Percentiles rank a stretch among this genome's conserved stretches.
Evolutionary conservation across 2,329 filamentous ascomycete species (phyloP).

Genomic region (Rhynchosporium graminicola): DNA sequence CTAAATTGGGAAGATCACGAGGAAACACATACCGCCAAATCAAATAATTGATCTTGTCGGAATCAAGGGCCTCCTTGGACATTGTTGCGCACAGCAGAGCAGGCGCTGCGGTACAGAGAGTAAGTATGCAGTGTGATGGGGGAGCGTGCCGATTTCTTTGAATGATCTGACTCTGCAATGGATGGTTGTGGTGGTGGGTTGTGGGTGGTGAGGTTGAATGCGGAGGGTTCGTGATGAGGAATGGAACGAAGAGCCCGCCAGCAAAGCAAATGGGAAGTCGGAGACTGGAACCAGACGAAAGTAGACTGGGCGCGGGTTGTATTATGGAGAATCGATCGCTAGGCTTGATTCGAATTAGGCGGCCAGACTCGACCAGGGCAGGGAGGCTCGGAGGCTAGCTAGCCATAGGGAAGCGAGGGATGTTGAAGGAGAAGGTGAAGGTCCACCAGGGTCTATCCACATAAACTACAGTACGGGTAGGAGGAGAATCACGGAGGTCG

Average conservation of each 20-base stretch:
- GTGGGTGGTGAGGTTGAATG: slow-evolving; percentile 11
- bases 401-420: too few relatives aligned
- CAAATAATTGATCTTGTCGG: slow-evolving; percentile 68
- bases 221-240: slow-evolving; percentile 28
- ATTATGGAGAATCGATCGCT: slow-evolving; percentile 24
- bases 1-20: slow-evolving; percentile 36
- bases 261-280: slow-evolving; percentile 1
- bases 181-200: not conserved
- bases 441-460: too few relatives aligned
- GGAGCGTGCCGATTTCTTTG: slow-evolving; percentile 12
- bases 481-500: too few relatives aligned
- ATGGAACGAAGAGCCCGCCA: slow-evolving; percentile 30
- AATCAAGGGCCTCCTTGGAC: slow-evolving; percentile 52
- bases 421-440: too few relatives aligned
- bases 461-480: too few relatives aligned
- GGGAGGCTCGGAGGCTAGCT: not conserved
- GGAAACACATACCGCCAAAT: slow-evolving; percentile 63
- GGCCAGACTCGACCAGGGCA: not conserved
- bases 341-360: too few relatives aligned
- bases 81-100: slow-evolving; percentile 31
- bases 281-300: slow-evolving; percentile 25
- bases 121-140: slow-evolving; percentile 6
- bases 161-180: not conserved
- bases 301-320: slow-evolving; percentile 29
- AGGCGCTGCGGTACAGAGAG: slow-evolving; percentile 9